phyloP scores from a whole-genome alignment of 352 stramenopile genomes.

The Phytopythium cucurbitacearum region DNA sequence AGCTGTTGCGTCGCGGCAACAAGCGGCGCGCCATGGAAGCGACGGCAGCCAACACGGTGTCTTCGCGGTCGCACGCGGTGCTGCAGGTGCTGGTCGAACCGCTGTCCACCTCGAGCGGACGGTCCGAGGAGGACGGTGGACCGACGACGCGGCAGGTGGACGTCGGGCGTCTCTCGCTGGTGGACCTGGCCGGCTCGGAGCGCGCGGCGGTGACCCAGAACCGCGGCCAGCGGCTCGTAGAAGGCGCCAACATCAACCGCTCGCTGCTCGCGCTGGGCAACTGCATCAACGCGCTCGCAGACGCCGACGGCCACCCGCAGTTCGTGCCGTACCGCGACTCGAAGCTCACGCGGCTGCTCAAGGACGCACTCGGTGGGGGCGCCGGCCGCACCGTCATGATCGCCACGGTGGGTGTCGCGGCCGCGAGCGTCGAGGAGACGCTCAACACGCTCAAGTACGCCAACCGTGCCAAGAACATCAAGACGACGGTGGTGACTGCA shows the following conservation, averaged over 20 bases:
- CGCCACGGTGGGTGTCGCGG: constrained; percentile 83
- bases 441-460: constrained; percentile 93
- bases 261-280: constrained; percentile 89
- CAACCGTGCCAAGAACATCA: constrained; percentile 92
- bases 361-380: constrained; percentile 83
- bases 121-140: constrained; percentile 4
- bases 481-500: constrained; percentile 72
- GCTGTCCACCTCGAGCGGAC: constrained; percentile 12
- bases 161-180: constrained; percentile 86
- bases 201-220: constrained; percentile 89
- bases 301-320: constrained; percentile 19
- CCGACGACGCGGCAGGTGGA: constrained; percentile 29
- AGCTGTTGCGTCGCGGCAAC: constrained; percentile 82
- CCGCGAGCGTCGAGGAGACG: constrained; percentile 88
- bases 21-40: constrained; percentile 84
- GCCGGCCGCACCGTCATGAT: constrained; percentile 95
- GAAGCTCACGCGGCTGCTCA: constrained; percentile 87
- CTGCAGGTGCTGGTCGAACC: constrained; percentile 84
- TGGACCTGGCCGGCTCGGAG: constrained; percentile 91
- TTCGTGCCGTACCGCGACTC: constrained; percentile 91
- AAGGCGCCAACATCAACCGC: constrained; percentile 93
- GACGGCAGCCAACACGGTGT: constrained; percentile 86
- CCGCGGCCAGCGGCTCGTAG: constrained; percentile 71
- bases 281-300: constrained; percentile 91
- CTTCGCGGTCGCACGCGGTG: constrained; percentile 87